Conservation (phyloP, 441 rosid genomes). For the Croton laevigatus region DNA sequence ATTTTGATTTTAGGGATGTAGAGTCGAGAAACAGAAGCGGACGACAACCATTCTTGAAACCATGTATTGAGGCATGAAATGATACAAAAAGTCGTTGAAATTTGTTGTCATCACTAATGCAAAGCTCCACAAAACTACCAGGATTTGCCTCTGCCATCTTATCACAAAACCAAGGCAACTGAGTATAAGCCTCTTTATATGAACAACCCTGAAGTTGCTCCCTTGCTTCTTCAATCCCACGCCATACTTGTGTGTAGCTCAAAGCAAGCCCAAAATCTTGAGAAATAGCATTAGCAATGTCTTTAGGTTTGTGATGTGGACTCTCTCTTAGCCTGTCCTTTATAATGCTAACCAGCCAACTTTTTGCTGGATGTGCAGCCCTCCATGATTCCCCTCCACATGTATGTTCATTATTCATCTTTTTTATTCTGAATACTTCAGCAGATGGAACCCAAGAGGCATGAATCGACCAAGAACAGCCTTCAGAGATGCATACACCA, state of each 20-base stretch:
- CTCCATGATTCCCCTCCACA: constrained; percentile 87
- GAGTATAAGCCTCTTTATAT: constrained; percentile 65
- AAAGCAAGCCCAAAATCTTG: constrained; percentile 78
- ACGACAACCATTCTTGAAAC: constrained; percentile 78
- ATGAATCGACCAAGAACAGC: constrained; percentile 80
- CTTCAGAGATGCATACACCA: constrained; percentile 64
- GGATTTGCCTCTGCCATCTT: constrained; percentile 66
- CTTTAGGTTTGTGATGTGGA: constrained; percentile 82
- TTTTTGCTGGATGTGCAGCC: constrained; percentile 72
- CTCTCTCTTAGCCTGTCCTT: constrained; percentile 74
- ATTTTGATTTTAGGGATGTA: constrained; percentile 64
- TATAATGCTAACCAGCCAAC: constrained; percentile 79
- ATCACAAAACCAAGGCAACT: constrained; percentile 69
- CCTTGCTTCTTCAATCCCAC: constrained; percentile 87
- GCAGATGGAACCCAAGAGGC: constrained; percentile 87
- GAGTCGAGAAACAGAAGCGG: constrained; percentile 88
- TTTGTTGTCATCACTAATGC: constrained; percentile 51
- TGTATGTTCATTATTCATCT: constrained; percentile 58
- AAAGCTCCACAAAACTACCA: constrained; percentile 60
- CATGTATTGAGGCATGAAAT: constrained; percentile 58
- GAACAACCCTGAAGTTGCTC: constrained; percentile 75
- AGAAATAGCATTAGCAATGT: constrained; percentile 58
- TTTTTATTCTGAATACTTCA: constrained; percentile 60
- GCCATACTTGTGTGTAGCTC: constrained; percentile 76
- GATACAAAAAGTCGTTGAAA: constrained; percentile 74